Conservation (phyloP, 2,329 filamentous ascomycete species). For the Hyphodiscus sp. region DNA sequence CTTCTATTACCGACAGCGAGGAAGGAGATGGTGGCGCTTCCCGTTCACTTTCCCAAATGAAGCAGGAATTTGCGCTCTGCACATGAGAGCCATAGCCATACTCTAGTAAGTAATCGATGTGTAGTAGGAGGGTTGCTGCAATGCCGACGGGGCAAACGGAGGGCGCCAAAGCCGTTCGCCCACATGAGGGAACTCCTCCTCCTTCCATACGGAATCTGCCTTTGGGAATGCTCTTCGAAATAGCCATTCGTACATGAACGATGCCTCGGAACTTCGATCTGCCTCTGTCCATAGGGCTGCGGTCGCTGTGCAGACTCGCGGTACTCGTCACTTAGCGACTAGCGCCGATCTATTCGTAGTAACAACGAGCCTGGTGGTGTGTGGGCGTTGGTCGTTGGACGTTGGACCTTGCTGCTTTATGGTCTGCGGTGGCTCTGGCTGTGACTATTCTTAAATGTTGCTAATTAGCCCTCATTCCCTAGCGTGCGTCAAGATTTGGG, state of each 20-base stretch:
- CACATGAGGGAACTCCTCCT: neutral
- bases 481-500: constrained; percentile 6
- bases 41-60: neutral
- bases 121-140: too few relatives aligned
- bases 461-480: constrained; percentile 21
- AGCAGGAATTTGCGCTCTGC: neutral
- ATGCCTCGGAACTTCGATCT: constrained; percentile 1
- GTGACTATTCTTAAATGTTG: constrained; percentile 21
- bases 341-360: constrained; percentile 22
- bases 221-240: neutral
- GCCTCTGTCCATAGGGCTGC: constrained; percentile 11
- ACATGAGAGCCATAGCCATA: neutral
- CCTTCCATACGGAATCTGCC: neutral
- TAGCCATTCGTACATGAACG: neutral
- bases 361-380: neutral
- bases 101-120: too few relatives aligned
- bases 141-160: too few relatives aligned
- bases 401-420: constrained; percentile 17
- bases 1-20: neutral
- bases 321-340: constrained; percentile 6
- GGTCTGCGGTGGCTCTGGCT: constrained; percentile 1
- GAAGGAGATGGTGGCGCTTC: neutral
- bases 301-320: neutral
- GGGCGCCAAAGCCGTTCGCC: too few relatives aligned
- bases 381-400: neutral